phyloP scores from a whole-genome alignment of 225 moss, liverwort and hornwort genomes.

The Climacium dendroides region DNA sequence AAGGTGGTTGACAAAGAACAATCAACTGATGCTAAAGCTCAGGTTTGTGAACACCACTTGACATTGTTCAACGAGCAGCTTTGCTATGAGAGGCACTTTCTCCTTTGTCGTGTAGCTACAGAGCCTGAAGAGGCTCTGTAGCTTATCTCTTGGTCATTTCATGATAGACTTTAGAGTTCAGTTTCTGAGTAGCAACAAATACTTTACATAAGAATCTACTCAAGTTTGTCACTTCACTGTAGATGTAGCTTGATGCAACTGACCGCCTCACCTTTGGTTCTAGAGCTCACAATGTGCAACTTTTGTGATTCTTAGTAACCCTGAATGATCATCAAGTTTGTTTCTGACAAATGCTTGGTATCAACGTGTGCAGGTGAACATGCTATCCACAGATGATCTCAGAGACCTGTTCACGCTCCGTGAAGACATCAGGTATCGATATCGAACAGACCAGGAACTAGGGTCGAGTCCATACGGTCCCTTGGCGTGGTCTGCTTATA shows the following conservation, averaged over 20 bases:
- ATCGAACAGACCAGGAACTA: neutral
- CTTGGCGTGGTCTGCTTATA: neutral
- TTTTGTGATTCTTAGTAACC: neutral
- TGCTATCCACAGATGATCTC: conserved; percentile 81
- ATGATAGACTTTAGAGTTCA: neutral
- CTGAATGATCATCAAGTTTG: neutral
- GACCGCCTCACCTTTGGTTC: neutral
- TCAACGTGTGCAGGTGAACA: conserved; percentile 62
- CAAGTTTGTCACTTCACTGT: neutral
- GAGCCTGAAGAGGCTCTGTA: neutral
- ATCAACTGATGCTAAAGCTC: conserved; percentile 68
- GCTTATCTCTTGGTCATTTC: neutral
- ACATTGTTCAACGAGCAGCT: neutral
- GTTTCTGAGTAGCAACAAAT: neutral
- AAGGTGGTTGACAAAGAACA: conserved; percentile 97
- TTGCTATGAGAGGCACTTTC: neutral
- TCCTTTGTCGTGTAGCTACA: neutral
- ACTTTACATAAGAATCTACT: neutral
- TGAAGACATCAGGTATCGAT: conserved; percentile 57
- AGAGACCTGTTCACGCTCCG: conserved; percentile 83
- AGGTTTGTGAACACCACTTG: conserved; percentile 36
- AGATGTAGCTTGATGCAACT: neutral
- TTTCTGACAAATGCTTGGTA: neutral
- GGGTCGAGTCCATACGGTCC: neutral
- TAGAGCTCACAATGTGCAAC: neutral